Conservation (phyloP, 768 basidiomycete species). For the Suillus fuscotomentosus region DNA sequence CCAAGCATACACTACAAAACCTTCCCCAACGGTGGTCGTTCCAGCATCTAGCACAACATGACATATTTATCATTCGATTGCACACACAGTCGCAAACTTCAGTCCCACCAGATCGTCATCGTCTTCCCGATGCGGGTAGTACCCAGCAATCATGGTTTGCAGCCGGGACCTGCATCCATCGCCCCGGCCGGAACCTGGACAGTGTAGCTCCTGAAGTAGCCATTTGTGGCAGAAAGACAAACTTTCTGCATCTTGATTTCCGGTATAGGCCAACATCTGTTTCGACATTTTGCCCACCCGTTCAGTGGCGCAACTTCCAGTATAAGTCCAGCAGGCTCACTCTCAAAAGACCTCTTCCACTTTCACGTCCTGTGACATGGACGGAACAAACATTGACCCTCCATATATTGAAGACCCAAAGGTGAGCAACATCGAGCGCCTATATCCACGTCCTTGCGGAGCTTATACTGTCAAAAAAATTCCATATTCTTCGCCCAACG, state of each 20-base stretch:
- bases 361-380: neutral
- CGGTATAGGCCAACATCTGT: neutral
- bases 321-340: neutral
- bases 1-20: neutral
- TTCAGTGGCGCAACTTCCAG: neutral
- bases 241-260: no score
- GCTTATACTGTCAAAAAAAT: neutral
- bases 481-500: neutral
- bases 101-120: neutral
- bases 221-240: neutral
- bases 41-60: neutral
- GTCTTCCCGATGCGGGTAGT: neutral
- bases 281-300: neutral
- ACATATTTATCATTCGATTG: neutral
- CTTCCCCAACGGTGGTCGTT: neutral
- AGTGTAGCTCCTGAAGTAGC: neutral
- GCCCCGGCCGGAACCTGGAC: neutral
- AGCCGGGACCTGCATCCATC: neutral
- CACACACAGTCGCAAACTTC: neutral
- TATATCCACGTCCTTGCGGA: neutral
- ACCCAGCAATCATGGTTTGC: neutral
- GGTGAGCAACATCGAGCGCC: neutral
- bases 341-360: neutral
- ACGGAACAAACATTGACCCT: neutral
- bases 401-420: neutral